These are phyloP conservation scores for Beauveria scarabaeidicola DNA, from an alignment of 2,329 filamentous ascomycete species.

Conservation along the genomic window DNA sequence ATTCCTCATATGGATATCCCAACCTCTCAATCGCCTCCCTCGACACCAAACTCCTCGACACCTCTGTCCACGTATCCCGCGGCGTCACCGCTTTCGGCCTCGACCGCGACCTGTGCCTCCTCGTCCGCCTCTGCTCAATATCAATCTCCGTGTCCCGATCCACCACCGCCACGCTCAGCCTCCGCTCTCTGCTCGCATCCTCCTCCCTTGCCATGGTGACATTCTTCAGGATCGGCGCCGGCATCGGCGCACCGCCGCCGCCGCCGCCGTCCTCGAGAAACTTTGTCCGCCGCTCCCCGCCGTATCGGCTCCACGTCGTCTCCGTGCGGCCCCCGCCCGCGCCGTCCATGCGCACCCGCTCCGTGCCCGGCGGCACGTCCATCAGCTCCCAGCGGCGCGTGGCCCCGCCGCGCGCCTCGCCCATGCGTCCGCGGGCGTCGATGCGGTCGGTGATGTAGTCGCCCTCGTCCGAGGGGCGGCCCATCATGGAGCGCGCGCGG, in stretches of 20 bases:
- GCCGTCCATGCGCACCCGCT: slow-evolving; percentile 75
- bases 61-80: slow-evolving; percentile 86
- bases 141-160: slow-evolving; percentile 41
- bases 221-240: slow-evolving; percentile 14
- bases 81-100: slow-evolving; percentile 35
- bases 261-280: slow-evolving; percentile 62
- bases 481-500: slow-evolving; percentile 44
- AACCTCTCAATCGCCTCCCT: slow-evolving; percentile 77
- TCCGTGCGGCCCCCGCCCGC: slow-evolving; percentile 67
- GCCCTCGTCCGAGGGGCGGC: slow-evolving; percentile 41
- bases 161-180: slow-evolving; percentile 38
- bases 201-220: slow-evolving; percentile 18
- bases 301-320: slow-evolving; percentile 71
- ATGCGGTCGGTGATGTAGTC: slow-evolving; percentile 50
- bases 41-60: slow-evolving; percentile 84
- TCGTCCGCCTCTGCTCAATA: slow-evolving; percentile 36
- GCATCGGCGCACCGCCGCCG: slow-evolving; percentile 1
- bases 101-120: slow-evolving; percentile 40
- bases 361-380: slow-evolving; percentile 76
- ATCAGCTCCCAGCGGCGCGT: slow-evolving; percentile 74
- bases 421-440: slow-evolving; percentile 54
- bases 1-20: slow-evolving; percentile 88
- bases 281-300: slow-evolving; percentile 64
- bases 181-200: slow-evolving; percentile 26
- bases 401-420: slow-evolving; percentile 65